Evolutionary conservation across 352 stramenopile species (phyloP), one percentile per base, ranked within the genome.

Genomic region (Phytopythium sindhum): DNA sequence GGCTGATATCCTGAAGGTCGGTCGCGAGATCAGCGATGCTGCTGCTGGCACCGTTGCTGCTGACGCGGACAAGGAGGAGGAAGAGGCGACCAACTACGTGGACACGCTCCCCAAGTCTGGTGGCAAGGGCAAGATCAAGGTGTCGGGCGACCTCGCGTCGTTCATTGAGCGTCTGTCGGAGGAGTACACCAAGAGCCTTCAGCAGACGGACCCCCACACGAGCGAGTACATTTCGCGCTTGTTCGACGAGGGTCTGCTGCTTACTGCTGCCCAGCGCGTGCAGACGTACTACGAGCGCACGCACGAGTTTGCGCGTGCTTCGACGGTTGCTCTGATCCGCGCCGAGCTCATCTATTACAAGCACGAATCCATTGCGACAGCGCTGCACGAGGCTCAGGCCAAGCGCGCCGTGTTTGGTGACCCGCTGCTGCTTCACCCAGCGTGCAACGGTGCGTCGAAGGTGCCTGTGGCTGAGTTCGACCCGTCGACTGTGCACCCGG

Each of bases 101-200:
- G 83, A 95, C 60, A 88, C 78, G 24, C 44, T 93, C 57, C 83
- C 84, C 8, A 71, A 80, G 63, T 80, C 80, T n/a, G 84, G 84
- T 35, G 80, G 77, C 60, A 89, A 91, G 78, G 84, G 80, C 51
- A 68, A 75, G 80, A 79, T 98, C 82, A 90, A 91, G 77, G 88
- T 96, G 47, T 95, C 90, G 53, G 91, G 90, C 23, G 93, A 95
- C 63, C 75, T 97, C 33, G 89, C 82, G 10, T 75, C 82, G 24
- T 98, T 97, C 63, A 80, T 99, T 37, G 87, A 93, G 48, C 91
- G 94, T 44, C 82, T 99, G 24, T 93, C 97, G 56, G 96, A 99
- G 68, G 97, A 99, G 77, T 99, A 99, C 84, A 98, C 83, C 63
- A 99, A 99, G 87, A 91, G 76, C 42, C 73, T 99, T n/a, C 97